Base-by-base conservation (phyloP, 345 rosid genomes). In the Brassica nigra region DNA sequence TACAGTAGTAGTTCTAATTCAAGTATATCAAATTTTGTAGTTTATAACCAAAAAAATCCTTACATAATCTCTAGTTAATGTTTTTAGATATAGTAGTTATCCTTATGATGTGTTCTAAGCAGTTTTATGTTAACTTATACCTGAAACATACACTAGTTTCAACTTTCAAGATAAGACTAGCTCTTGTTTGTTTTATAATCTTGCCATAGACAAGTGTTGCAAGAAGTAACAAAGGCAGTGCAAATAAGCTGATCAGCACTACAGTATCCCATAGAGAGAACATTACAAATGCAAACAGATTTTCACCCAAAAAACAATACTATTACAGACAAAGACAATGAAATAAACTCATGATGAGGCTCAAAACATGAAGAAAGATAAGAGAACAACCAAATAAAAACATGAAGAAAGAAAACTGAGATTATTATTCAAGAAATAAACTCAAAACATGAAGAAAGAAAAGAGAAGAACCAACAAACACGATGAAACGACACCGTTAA, bases 361-460 rank as follows among this genome's bases (percentile, higher is more conserved):
- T 37, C 44, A 37, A 37, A 8, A 37, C 44, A 37, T 37, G 11
- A 61, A 27, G 18, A 28, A 64, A 49, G 28, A 18, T 23, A 31
- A 31, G 34, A 31, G 34, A 31, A 31, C 4, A 23, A 68, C 23
- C 47, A 62, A 34, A 1, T 18, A 33, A 69, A 4, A 47, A 49
- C 4, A 5, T 4, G 18, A 61, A 27, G 18, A 28, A 64, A 49
- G 28, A 18, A 4, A 33, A 52, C 15, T 14, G 65, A 52, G 59
- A 31, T n/a, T 1, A 16, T 30, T 49, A 9, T 30, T 11, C 47
- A 63, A 30, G 61, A 37, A 61, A n/a, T 5, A 55, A 31, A 15
- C 47, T 71, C 66, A 78, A 54, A 78, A 64, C 72, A 52, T 77
- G 71, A 62, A 49, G 75, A 71, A 71, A 39, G 18, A 57, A 27